Percentiles rank a stretch among this genome's conserved stretches.
Evolutionary conservation across 2,329 filamentous ascomycete genomes (phyloP).

Genomic region (Calonectria henricotiae): DNA sequence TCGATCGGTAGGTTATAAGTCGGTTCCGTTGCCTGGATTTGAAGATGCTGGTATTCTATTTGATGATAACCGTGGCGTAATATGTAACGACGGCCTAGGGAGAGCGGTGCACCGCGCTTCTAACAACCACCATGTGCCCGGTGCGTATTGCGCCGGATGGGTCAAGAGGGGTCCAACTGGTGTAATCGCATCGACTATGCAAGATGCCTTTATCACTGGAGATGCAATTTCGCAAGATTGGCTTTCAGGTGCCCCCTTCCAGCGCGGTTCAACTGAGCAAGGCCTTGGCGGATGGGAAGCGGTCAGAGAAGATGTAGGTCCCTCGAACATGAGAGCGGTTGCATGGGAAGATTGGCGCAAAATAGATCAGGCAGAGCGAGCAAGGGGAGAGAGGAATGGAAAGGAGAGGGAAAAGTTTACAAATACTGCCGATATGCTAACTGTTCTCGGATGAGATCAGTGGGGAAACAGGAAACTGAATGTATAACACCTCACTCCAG

Average conservation of each 20-base stretch:
- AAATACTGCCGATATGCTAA: slow-evolving; percentile 72
- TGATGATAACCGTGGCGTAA: slow-evolving; percentile 80
- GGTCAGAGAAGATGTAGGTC: slow-evolving; percentile 73
- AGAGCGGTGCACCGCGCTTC: slow-evolving; percentile 71
- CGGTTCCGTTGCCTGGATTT: slow-evolving; percentile 83
- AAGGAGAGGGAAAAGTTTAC: slow-evolving; percentile 86
- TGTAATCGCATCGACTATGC: slow-evolving; percentile 96
- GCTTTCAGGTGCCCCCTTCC: slow-evolving; percentile 63
- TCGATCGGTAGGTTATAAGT: slow-evolving; percentile 95
- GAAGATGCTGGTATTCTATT: slow-evolving; percentile 83
- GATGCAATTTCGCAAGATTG: slow-evolving; percentile 90
- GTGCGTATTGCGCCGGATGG: slow-evolving; percentile 96
- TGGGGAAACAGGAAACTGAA: slow-evolving; percentile 45
- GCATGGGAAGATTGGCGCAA: slow-evolving; percentile 88
- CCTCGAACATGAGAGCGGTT: slow-evolving; percentile 75
- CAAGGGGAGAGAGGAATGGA: slow-evolving; percentile 76
- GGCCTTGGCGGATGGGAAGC: slow-evolving; percentile 80
- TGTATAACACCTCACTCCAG: slow-evolving; percentile 50
- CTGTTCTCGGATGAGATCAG: slow-evolving; percentile 61
- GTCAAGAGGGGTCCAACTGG: slow-evolving; percentile 95
- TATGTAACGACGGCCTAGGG: slow-evolving; percentile 87
- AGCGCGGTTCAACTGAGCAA: slow-evolving; percentile 47
- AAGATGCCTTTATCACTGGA: slow-evolving; percentile 91
- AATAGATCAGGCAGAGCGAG: slow-evolving; percentile 86
- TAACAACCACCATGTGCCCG: slow-evolving; percentile 66